Base-by-base conservation (phyloP, 2,329 filamentous ascomycete species). In the Arthrobotrys megalospora region DNA sequence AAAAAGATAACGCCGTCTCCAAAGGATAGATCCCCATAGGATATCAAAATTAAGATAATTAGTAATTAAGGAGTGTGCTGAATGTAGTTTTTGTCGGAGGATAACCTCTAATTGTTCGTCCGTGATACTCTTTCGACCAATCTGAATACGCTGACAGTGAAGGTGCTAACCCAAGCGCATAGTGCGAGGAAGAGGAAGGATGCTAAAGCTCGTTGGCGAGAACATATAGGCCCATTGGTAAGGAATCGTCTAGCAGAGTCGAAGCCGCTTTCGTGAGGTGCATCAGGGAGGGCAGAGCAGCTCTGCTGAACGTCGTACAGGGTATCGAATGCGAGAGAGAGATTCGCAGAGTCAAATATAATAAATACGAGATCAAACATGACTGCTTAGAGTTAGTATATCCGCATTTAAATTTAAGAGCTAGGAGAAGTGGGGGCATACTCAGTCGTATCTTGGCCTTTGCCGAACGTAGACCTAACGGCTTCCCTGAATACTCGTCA, bases 281-380 rank as follows among this genome's bases (percentile, higher is more conserved):
- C 80, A 67, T 62, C 83, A 83, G 80, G 78, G 85, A 81, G 84
- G 82, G 88, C 84, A 83, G 89, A 87, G 58, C 83, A 93, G 41
- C 86, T 85, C 83, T 90, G 91, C 47, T 87, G 86, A 34, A 87
- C 86, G 81, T 91, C 89, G 5, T 87, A 91, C 67, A 97, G 86
- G 7, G 93, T 92, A 83, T 93, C 92, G 83, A 97, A 97, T 1
- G 95, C 94, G 80, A 99, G 86, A 47, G 93, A 92, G 28, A 97
- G 89, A 85, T 97, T 98, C 64, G 94, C 94, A 3, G 94, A 94
- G 84, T 97, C 95, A 86, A 99, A 97, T 48, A 98, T 94, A 82
- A 99, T 97, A 84, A 99, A 99, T 82, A 97, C 91, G 2, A 99
- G 88, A 85, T 99, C 96, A 72, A 97, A 89, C 68, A 99, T 89